Base-by-base conservation (phyloP, 768 basidiomycete genomes). In the Tricholoma saponaceum region DNA sequence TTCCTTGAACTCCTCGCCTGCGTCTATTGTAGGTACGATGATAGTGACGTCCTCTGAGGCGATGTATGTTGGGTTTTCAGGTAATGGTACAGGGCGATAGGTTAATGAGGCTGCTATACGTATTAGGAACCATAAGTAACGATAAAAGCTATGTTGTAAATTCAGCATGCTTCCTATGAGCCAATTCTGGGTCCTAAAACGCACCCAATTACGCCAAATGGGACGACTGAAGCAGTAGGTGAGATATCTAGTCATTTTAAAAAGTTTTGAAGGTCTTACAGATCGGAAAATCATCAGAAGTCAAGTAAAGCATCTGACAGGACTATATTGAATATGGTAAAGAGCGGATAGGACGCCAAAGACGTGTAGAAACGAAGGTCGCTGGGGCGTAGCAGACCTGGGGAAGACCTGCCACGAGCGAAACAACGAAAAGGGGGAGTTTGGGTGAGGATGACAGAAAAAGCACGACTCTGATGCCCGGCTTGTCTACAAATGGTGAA, bases 1-100 rank as follows among this genome's bases (percentile, higher is more conserved):
- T 71, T 93, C 89, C 76, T 92, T 92, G 79, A 95, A 95, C 72
- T 94, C 92, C 72, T 95, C 92, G 51, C 94, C 95, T 2, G 95
- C 93, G 69, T 97, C 94, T 67, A 97, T 95, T 59, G 93, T 96
- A 37, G 94, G 94, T 2, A 96, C 95, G 59, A 97, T 93, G 69
- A 96, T 95, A 41, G 94, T 97, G 62, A 97, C 94, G 76, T 97
- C 94, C 69, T 97, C 94, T 1, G 83, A 80, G 52, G 93, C 89
- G 66, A 90, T 76, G 69, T 95, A 96, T 20, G 93, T 95, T 1
- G 94, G 92, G 69, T 92, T 88, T 76, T 89, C 85, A 52, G 94
- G 94, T 13, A 95, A 75, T 1, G 92, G 93, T 47, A 96, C 84
- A n/a, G 93, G 93, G 58, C 86, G 83, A 76, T 95, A 95, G 43